phyloP scores from a whole-genome alignment of 2,329 filamentous ascomycete genomes.

The Colletotrichum sp. region DNA sequence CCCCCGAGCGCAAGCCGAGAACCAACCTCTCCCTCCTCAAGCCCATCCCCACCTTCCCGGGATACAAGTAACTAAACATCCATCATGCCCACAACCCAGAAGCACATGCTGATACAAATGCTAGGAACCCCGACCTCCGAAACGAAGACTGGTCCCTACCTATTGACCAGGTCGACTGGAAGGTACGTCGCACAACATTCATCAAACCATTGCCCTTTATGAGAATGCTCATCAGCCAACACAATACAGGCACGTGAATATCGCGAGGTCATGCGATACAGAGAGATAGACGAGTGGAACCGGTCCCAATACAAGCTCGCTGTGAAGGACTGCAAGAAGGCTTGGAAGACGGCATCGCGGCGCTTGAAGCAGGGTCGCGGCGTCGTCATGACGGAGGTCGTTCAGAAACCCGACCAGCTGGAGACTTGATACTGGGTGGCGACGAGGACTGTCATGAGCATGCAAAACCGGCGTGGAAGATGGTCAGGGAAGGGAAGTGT shows the following conservation, averaged over 20 bases:
- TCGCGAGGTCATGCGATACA: neutral
- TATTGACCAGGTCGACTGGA: neutral
- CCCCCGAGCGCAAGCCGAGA: neutral
- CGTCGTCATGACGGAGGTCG: neutral
- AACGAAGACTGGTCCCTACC: neutral
- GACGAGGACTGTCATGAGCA: neutral
- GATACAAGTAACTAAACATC: neutral
- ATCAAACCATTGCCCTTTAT: too few species aligned
- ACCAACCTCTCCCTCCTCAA: neutral
- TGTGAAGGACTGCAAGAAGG: neutral
- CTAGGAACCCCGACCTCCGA: neutral
- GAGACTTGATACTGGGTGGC: neutral
- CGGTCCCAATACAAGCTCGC: neutral
- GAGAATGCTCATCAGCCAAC: neutral
- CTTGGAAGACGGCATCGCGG: neutral
- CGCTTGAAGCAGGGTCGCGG: neutral
- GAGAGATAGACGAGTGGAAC: neutral
- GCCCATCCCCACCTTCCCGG: neutral
- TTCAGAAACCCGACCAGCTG: neutral
- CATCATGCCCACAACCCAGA: neutral
- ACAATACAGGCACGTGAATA: accelerated
- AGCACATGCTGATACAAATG: accelerated
- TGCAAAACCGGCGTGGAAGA: neutral
- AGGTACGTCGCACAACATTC: neutral
- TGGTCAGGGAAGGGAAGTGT: neutral